Base-by-base conservation (phyloP, 352 stramenopile genomes). In the Elongisporangium anandrum region DNA sequence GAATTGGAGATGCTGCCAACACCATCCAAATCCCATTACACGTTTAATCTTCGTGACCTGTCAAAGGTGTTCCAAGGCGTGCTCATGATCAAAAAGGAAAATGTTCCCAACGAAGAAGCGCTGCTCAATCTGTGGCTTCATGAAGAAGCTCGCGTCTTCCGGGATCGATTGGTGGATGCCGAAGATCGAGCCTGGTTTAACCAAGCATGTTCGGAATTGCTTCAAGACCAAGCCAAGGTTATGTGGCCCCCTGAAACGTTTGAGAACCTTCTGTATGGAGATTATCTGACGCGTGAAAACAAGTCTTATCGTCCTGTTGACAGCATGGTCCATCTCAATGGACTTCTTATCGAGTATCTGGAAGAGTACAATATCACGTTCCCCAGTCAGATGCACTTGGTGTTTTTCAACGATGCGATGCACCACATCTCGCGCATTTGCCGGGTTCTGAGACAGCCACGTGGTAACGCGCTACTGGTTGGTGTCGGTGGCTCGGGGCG, bases 361-460 rank as follows among this genome's bases (percentile, higher is more conserved):
- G 93, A 98, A 61, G 93, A 98, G 72, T 98, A 97, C 66, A 98
- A 98, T 64, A 87, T 98, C 57, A 96, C 85, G 21, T 97, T 96
- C 59, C 82, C 92, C 13, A 94, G 77, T 45, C 85, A 95, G 41
- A 98, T 98, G 92, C 83, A 98, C 63, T 69, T 98, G 24, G 93
- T 98, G 15, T 97, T 98, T 65, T 98, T 98, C 65, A 87, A 85
- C 34, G 95, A 98, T 61, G 95, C 95, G 0, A 95, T 98, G 56
- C 80, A 96, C 29, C 95, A 98, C 63, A 92, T 98, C 22, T 95
- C 86, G 3, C 81, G 92, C 16, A 97, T 98, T 38, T 94, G 86
- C 59, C 86, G 95, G 19, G 91, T 98, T 20, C 66, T 98, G 10
- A 75, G 94, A 2, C 94, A 98, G 50, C 92, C 93, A 7, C 78